Base-by-base conservation (phyloP, 2,329 filamentous ascomycete species). In the Aspergillus udagawae region DNA sequence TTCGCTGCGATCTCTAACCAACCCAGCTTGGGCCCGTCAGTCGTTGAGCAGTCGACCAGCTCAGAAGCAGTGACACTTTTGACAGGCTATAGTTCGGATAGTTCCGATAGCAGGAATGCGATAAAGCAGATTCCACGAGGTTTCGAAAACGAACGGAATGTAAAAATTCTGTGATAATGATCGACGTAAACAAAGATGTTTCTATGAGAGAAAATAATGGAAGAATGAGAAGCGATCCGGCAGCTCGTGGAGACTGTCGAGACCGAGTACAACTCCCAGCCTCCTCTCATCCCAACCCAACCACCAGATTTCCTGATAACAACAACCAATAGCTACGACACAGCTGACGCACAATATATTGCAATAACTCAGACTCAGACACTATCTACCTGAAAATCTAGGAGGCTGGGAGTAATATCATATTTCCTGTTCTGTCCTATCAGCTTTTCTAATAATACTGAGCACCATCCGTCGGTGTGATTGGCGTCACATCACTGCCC, bases 251-350 rank as follows among this genome's bases (percentile, higher is more conserved):
- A 25, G 7, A 54, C 41, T 29, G 48, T 38, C 27, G 21, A 20
- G 49, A 41, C n/a, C 4, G 20, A 41, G n/a, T 51, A 51, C 29
- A 47, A 5, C 53, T 67, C 70, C 70, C 70, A 72, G 70, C 70
- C 70, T 67, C 69, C 66, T 56, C 49, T 52, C 62, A 65, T 63
- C 49, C 45, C 57, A 59, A 68, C 69, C 70, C 70, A 72, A 70
- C 70, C 69, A 71, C 70, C 70, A 63, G 53, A 70, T 68, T 73
- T 72, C 54, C 57, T 66, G 60, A 65, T 57, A 54, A 35, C 38
- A 25, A 54, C 57, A 21, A 56, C 60, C 59, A 65, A 61, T 60
- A 55, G 49, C 49, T 29, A 29, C 45, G 12, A 55, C 41, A 49
- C 55, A 9, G 48, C 10, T 12, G 17, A 35, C 47, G 47, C 29